Base-by-base conservation (phyloP, 2,329 filamentous ascomycete genomes). In the Stemphylium vesicarium region DNA sequence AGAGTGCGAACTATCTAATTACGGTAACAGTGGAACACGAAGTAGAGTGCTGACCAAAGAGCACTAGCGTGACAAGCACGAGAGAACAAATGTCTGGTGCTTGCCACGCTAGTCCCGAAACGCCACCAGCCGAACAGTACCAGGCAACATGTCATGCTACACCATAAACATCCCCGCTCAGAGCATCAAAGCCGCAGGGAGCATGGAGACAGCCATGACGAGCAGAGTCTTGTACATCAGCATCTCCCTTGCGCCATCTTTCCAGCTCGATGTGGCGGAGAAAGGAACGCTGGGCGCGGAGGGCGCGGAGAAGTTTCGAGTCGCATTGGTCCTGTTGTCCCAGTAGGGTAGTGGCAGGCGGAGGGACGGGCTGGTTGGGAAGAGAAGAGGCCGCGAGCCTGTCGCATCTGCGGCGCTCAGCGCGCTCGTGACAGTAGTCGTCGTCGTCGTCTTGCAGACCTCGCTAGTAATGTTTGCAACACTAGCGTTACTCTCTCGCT, bases 251-350 rank as follows among this genome's bases (percentile, higher is more conserved):
- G 45, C 44, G 6, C 6, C 3, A 40, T 48, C 24, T 45, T 18
- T 52, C 15, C 40, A 43, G 39, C 46, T 53, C 15, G 16, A 44
- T 16, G 18, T 43, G 26, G 43, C 29, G 22, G 54, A 53, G 31
- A 48, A 57, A 49, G 44, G 43, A 46, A 52, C 16, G 7, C 31
- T 42, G 24, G 43, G 48, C 22, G 39, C 12, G 11, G 48, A 46
- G 37, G 51, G 51, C 35, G 47, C 16, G 20, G 32, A 59, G 32
- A 50, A 48, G 31, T 45, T 59, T 29, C 26, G 26, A 4, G 26
- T 59, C 13, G 29, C 18, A 49, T 59, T 56, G 2, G 43, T 59
- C 40, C 43, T 12, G 36, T 59, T 59, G 22, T 46, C 10, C 51
- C 16, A 56, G 16, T 29, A 47, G 16, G 39, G 52, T 50, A 52